Percentiles rank a stretch among this genome's conserved stretches.
phyloP scores from a whole-genome alignment of 2,329 filamentous ascomycete genomes.

The Fusarium sp. region DNA sequence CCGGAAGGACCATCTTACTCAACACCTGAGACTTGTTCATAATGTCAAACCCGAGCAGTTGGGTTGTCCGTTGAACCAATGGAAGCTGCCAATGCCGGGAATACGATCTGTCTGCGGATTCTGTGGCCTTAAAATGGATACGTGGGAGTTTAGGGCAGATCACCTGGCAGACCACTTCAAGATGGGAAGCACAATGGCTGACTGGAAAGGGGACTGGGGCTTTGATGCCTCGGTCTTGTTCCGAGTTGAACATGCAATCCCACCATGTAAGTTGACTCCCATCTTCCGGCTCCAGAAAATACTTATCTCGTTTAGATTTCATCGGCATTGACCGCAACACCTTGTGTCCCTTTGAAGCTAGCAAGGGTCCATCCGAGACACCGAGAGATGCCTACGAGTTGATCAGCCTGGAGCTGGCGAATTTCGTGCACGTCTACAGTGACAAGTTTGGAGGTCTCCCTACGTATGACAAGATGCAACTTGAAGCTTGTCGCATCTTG shows the following conservation, averaged over 20 bases:
- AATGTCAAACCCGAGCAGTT: not conserved
- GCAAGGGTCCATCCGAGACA: not conserved
- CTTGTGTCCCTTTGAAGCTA: not conserved
- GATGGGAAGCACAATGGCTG: not conserved
- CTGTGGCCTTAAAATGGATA: not conserved
- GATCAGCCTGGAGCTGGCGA: not conserved
- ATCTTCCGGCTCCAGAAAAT: not conserved
- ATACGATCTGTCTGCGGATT: not conserved
- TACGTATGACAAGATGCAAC: constrained; percentile 1
- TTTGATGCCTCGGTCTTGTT: not conserved
- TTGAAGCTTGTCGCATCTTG: not conserved
- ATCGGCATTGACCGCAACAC: not conserved
- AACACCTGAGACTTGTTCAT: not conserved
- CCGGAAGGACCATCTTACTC: not conserved
- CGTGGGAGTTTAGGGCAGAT: not conserved
- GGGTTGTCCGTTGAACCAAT: not conserved
- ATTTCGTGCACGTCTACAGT: not conserved
- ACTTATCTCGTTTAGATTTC: not conserved
- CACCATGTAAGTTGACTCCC: not conserved
- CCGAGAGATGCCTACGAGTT: not conserved
- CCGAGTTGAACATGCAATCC: not conserved
- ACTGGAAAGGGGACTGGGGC: not conserved
- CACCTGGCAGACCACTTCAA: not conserved
- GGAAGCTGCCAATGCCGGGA: not conserved
- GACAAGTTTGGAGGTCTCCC: not conserved